These are phyloP conservation scores for Yamadazyma trypodendri DNA, from an alignment of 1,139 yeast species.

Conservation along the genomic window DNA sequence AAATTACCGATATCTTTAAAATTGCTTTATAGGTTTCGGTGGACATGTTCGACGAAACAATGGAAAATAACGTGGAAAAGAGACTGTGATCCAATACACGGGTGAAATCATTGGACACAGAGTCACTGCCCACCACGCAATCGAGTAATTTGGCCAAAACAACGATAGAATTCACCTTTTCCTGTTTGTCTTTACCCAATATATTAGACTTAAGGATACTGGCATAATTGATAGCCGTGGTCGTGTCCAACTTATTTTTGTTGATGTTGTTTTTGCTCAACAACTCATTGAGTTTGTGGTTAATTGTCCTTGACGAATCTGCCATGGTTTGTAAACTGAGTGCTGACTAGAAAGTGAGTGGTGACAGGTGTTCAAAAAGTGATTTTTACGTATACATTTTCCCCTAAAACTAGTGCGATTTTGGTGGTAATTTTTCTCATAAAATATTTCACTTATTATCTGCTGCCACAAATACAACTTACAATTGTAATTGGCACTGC, in stretches of 20 bases:
- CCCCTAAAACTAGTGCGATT: too few relatives aligned
- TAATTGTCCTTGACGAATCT: slow-evolving; percentile 44
- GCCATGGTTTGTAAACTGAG: slow-evolving; percentile 20
- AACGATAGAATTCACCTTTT: slow-evolving; percentile 52
- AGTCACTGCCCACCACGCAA: slow-evolving; percentile 36
- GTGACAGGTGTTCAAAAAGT: too few relatives aligned
- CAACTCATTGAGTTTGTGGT: slow-evolving; percentile 46
- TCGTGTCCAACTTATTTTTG: slow-evolving; percentile 32
- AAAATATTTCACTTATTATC: too few relatives aligned
- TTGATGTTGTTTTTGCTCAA: slow-evolving; percentile 35
- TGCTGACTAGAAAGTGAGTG: too few relatives aligned
- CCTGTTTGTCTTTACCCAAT: slow-evolving; percentile 49
- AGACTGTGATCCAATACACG: slow-evolving; percentile 41
- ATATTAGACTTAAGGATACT: slow-evolving; percentile 37
- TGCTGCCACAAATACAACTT: too few relatives aligned
- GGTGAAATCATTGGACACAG: slow-evolving; percentile 36
- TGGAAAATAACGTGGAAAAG: slow-evolving; percentile 43
- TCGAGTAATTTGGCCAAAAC: slow-evolving; percentile 54
- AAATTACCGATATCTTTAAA: slow-evolving; percentile 42
- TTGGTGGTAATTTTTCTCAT: too few relatives aligned
- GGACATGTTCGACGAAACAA: slow-evolving; percentile 45
- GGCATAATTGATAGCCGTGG: slow-evolving; percentile 38
- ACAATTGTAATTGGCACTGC: too few relatives aligned
- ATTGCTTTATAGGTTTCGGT: slow-evolving; percentile 52
- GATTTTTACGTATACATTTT: background rate